Conservation (phyloP, 2,329 filamentous ascomycete species). For the Ophiocordyceps robertsii region DNA sequence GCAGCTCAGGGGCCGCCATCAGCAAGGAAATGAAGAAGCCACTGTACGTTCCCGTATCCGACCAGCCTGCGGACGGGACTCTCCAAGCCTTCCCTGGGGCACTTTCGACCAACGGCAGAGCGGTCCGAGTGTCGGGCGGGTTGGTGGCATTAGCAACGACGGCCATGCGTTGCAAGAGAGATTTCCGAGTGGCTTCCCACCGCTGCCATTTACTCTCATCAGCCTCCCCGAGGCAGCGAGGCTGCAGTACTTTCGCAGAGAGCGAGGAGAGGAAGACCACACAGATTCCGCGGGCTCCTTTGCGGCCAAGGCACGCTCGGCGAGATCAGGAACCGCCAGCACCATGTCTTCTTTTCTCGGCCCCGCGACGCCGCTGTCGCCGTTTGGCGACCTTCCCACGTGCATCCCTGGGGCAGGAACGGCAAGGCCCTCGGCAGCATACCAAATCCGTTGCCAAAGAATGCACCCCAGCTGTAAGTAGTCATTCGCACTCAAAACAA, state of each 20-base stretch:
- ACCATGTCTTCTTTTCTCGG: constrained; percentile 13
- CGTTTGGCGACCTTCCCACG: constrained; percentile 4
- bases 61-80: neutral
- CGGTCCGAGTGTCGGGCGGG: neutral
- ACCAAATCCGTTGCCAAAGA: constrained; percentile 1
- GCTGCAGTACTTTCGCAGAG: constrained; percentile 17
- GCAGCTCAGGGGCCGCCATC: neutral
- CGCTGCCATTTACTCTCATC: constrained; percentile 21
- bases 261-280: constrained; percentile 23
- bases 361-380: constrained; percentile 13
- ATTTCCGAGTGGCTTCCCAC: constrained; percentile 10
- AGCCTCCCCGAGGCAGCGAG: constrained; percentile 23
- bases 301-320: constrained; percentile 13
- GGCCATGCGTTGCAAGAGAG: constrained; percentile 9
- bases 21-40: neutral
- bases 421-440: constrained; percentile 6
- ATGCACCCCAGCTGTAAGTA: neutral
- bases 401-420: constrained; percentile 1
- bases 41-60: neutral
- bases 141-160: neutral
- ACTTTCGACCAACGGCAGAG: neutral
- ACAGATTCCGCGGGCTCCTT: constrained; percentile 16
- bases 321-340: constrained; percentile 16
- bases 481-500: neutral
- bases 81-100: neutral